Conservation (phyloP, 148 eudicot species). For the Camellia granthamiana region DNA sequence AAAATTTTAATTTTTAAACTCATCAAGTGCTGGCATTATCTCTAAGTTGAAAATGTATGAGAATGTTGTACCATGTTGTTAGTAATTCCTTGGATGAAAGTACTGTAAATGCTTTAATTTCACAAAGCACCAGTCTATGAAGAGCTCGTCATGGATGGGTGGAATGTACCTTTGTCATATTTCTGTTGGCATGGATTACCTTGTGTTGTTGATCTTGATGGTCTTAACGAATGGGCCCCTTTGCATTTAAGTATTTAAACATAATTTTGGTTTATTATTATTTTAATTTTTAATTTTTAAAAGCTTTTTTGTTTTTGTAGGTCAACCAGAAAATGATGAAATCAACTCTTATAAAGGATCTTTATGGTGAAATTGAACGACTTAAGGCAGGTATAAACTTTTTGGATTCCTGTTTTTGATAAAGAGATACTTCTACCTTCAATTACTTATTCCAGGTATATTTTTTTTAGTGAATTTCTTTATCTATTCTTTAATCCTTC, state of each 20-base stretch:
- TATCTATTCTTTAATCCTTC: not conserved
- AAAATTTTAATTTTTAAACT: not conserved
- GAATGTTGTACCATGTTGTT: not conserved
- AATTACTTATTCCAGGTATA: not conserved
- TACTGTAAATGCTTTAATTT: not conserved
- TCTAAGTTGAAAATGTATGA: not conserved
- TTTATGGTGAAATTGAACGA: constrained; percentile 86
- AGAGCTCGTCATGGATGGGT: not conserved
- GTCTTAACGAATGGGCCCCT: no score
- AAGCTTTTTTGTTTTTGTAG: constrained; percentile 25
- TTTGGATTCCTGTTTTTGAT: not conserved
- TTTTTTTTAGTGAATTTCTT: not conserved
- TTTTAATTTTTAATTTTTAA: not conserved
- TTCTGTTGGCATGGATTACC: no score
- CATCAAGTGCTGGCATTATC: not conserved
- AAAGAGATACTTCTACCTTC: not conserved
- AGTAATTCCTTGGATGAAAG: not conserved
- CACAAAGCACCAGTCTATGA: not conserved
- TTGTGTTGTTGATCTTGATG: no score
- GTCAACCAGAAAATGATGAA: constrained; percentile 97
- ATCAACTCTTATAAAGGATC: constrained; percentile 84
- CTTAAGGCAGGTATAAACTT: constrained; percentile 62
- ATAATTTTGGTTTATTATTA: not conserved
- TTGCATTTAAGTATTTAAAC: not conserved
- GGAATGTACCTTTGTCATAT: not conserved